These are phyloP conservation scores for Filobasidium floriforme DNA, from an alignment of 768 basidiomycete species.

Conservation along the genomic window DNA sequence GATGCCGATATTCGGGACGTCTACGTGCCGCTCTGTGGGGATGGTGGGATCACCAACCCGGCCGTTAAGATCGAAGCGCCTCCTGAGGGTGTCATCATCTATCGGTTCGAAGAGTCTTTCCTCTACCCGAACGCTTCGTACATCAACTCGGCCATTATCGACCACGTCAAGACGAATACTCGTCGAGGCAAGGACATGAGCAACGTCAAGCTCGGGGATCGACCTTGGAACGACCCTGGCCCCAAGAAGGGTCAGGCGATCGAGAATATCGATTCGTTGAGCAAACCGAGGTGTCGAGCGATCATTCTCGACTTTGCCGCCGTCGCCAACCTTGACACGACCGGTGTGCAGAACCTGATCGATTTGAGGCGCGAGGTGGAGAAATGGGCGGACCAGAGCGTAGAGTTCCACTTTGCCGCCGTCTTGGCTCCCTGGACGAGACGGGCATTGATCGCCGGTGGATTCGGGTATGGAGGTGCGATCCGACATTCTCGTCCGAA, in stretches of 20 bases:
- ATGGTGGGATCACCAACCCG: constrained; percentile 55
- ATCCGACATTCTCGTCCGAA: constrained; percentile 43
- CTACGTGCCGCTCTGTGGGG: constrained; percentile 64
- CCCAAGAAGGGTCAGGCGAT: constrained; percentile 52
- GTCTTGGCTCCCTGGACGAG: constrained; percentile 90
- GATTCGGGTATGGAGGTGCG: constrained; percentile 67
- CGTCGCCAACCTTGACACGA: constrained; percentile 82
- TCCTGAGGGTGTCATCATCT: constrained; percentile 77
- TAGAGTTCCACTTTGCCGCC: constrained; percentile 87
- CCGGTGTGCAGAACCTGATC: constrained; percentile 80
- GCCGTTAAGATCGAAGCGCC: constrained; percentile 68
- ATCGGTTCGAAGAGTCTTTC: constrained; percentile 84
- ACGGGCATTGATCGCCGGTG: constrained; percentile 67
- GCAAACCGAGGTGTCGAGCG: constrained; percentile 68
- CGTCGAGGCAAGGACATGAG: constrained; percentile 68
- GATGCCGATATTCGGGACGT: constrained; percentile 55
- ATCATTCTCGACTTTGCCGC: constrained; percentile 85
- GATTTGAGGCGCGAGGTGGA: constrained; percentile 84
- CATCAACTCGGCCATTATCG: constrained; percentile 65
- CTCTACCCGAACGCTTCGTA: constrained; percentile 50
- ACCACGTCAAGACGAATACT: constrained; percentile 69
- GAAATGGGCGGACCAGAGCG: constrained; percentile 65
- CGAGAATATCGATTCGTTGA: constrained; percentile 49
- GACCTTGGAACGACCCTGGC: constrained; percentile 92
- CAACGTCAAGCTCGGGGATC: constrained; percentile 59